phyloP scores from a whole-genome alignment of 2,329 filamentous ascomycete species.

The Gnomoniopsis sp. region DNA sequence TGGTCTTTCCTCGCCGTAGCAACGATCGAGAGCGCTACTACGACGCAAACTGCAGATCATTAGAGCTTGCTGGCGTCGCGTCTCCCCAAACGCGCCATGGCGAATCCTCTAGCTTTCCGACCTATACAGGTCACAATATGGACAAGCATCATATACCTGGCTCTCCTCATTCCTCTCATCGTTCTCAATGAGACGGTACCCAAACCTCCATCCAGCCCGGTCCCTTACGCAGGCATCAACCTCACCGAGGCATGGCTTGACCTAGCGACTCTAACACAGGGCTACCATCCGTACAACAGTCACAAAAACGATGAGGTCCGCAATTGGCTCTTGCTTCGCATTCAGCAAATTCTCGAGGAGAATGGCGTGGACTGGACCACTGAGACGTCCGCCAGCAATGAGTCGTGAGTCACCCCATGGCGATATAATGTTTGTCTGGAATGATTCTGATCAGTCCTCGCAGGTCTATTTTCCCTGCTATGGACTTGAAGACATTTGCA shows the following conservation, averaged over 20 bases:
- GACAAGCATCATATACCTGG: slow-evolving; percentile 72
- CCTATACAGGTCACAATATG: slow-evolving; percentile 80
- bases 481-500: neutral
- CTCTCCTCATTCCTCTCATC: slow-evolving; percentile 69
- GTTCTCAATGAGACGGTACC: slow-evolving; percentile 76
- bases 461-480: slow-evolving; percentile 6
- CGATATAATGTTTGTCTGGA: neutral
- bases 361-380: slow-evolving; percentile 51
- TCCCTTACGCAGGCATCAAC: slow-evolving; percentile 63
- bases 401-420: slow-evolving; percentile 15
- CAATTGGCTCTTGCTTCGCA: slow-evolving; percentile 68
- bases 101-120: slow-evolving; percentile 70
- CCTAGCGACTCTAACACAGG: slow-evolving; percentile 68
- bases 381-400: slow-evolving; percentile 31
- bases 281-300: slow-evolving; percentile 88
- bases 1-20: neutral
- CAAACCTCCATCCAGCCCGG: slow-evolving; percentile 48
- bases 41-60: neutral
- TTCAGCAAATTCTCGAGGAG: slow-evolving; percentile 64
- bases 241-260: slow-evolving; percentile 85
- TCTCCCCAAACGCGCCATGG: slow-evolving; percentile 10
- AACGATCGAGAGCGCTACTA: neutral
- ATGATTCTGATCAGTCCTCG: neutral
- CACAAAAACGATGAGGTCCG: slow-evolving; percentile 77
- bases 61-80: neutral